Conservation (phyloP, 208 protist species). For the Trypanosoma boissoni region DNA sequence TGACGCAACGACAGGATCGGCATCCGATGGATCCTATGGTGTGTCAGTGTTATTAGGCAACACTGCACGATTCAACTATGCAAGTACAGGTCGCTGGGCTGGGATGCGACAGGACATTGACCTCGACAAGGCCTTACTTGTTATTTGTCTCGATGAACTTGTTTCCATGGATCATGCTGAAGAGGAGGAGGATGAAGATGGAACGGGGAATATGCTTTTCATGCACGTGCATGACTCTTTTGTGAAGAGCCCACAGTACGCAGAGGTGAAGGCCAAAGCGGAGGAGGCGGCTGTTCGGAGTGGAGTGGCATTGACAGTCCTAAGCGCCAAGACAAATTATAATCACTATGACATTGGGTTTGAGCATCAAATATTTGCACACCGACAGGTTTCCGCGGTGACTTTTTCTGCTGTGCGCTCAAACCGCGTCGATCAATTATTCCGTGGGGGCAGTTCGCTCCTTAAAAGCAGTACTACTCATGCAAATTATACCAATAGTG, state of each 20-base stretch:
- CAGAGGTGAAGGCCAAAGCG: constrained; percentile 44
- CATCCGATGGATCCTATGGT: constrained; percentile 30
- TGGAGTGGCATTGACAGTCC: constrained; percentile 48
- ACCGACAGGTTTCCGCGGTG: constrained; percentile 58
- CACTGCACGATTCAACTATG: constrained; percentile 77
- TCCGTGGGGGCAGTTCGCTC: constrained; percentile 38
- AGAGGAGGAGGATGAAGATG: constrained; percentile 12
- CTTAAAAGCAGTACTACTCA: too few relatives aligned
- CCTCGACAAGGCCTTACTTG: constrained; percentile 42
- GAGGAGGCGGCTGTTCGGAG: constrained; percentile 32
- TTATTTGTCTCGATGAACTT: constrained; percentile 77
- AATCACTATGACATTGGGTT: constrained; percentile 80
- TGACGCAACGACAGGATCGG: constrained; percentile 10
- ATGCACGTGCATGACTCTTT: constrained; percentile 78
- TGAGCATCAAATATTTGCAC: constrained; percentile 84
- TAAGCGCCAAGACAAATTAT: constrained; percentile 71
- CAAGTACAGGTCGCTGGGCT: constrained; percentile 53
- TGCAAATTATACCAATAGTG: too few relatives aligned
- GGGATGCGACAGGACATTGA: constrained; percentile 38
- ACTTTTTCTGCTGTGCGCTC: constrained; percentile 66
- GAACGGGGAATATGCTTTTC: constrained; percentile 34
- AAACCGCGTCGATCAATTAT: constrained; percentile 57
- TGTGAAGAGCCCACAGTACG: constrained; percentile 42
- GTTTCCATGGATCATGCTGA: neutral
- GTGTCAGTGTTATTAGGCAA: constrained; percentile 61